Conservation (phyloP, 2,329 filamentous ascomycete genomes). For the Sporothrix schenckii region DNA sequence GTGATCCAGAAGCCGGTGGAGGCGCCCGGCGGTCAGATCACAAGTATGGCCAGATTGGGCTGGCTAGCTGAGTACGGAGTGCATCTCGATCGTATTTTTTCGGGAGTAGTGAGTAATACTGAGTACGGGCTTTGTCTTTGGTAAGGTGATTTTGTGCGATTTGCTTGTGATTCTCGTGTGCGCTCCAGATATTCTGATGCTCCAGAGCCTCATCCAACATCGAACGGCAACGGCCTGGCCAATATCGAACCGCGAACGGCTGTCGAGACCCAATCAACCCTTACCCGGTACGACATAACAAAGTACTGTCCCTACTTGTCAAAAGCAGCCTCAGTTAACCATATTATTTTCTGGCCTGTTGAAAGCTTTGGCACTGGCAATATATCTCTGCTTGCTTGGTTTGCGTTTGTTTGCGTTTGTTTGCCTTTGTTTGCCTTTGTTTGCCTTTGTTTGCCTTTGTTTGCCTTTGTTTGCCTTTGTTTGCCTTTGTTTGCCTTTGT, state of each 20-base stretch:
- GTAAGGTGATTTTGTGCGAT: no score
- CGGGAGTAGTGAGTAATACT: background rate
- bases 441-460: background rate
- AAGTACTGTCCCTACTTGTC: no score
- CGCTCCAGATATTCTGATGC: background rate
- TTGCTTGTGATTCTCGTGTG: conserved; percentile 8
- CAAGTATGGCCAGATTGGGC: background rate
- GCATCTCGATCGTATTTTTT: background rate
- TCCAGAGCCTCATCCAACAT: conserved; percentile 5
- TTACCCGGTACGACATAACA: background rate
- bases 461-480: background rate
- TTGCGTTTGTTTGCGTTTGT: background rate
- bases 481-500: background rate
- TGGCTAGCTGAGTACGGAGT: background rate
- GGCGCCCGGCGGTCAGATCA: background rate
- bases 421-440: background rate
- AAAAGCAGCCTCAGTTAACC: conserved; percentile 8
- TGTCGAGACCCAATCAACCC: conserved; percentile 1
- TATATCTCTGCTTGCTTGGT: background rate
- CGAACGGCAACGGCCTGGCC: background rate
- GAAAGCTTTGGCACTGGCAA: background rate
- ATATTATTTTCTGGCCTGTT: background rate
- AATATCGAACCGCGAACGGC: conserved; percentile 5
- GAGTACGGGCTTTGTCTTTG: background rate
- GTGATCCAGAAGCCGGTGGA: conserved; percentile 19